Conservation (phyloP, 306 rosid species). For the Medicago ruthenica region DNA sequence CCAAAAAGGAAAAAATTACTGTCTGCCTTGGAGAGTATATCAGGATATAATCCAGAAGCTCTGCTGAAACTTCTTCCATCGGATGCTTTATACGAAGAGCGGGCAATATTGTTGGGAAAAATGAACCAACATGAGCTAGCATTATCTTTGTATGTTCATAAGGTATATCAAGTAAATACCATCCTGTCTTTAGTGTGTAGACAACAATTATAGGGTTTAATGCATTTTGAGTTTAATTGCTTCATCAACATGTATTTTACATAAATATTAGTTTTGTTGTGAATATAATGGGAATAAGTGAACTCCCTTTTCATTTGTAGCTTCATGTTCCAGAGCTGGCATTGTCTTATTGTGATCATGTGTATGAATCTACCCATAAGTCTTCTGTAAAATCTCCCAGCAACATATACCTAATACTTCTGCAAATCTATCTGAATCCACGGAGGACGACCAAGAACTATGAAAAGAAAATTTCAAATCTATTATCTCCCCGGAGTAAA, state of each 20-base stretch:
- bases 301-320: slow-evolving; percentile 56
- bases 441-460: slow-evolving; percentile 69
- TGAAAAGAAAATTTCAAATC: slow-evolving; percentile 77
- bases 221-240: slow-evolving; percentile 33
- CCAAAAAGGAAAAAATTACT: slow-evolving; percentile 82
- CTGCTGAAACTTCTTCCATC: slow-evolving; percentile 81
- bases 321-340: slow-evolving; percentile 91
- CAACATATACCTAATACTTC: slow-evolving; percentile 83
- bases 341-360: slow-evolving; percentile 86
- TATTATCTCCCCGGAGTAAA: slow-evolving; percentile 65
- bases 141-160: slow-evolving; percentile 86
- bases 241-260: slow-evolving; percentile 39
- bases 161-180: slow-evolving; percentile 59
- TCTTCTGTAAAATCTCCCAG: slow-evolving; percentile 69
- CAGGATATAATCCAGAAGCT: slow-evolving; percentile 91
- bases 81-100: slow-evolving; percentile 94
- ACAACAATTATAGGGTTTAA: slow-evolving; percentile 9
- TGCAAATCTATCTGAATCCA: slow-evolving; percentile 95
- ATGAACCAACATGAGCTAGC: slow-evolving; percentile 98
- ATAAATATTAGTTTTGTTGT: slow-evolving; percentile 29
- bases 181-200: slow-evolving; percentile 19
- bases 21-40: slow-evolving; percentile 76
- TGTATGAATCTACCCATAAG: slow-evolving; percentile 68
- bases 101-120: slow-evolving; percentile 88
- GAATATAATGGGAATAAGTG: slow-evolving; percentile 39